phyloP scores from a whole-genome alignment of 1,139 yeast genomes.

The Torulaspora globosa region DNA sequence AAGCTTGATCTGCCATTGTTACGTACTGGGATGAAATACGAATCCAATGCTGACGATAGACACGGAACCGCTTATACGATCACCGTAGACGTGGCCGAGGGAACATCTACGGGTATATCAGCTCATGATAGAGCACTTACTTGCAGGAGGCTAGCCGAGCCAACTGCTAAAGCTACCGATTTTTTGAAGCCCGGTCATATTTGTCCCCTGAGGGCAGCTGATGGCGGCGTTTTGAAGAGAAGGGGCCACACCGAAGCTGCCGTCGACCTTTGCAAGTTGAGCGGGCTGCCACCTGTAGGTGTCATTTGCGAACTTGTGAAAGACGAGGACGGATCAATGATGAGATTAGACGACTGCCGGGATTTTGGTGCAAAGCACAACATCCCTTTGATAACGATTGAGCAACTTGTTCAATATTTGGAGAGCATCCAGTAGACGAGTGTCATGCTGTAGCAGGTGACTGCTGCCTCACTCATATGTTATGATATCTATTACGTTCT shows the following conservation, averaged over 20 bases:
- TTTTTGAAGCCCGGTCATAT: constrained; percentile 92
- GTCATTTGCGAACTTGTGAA: constrained; percentile 92
- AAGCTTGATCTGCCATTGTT: constrained; percentile 73
- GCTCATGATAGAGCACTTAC: constrained; percentile 93
- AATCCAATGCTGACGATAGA: constrained; percentile 52
- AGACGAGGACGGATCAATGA: constrained; percentile 93
- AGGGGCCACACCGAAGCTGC: constrained; percentile 99
- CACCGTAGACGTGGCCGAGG: constrained; percentile 76
- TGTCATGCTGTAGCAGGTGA: neutral
- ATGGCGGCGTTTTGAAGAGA: constrained; percentile 76
- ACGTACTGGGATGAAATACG: constrained; percentile 44
- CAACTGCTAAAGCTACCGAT: constrained; percentile 52
- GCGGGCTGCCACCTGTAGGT: constrained; percentile 81
- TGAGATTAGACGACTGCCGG: constrained; percentile 83
- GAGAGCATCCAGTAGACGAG: constrained; percentile 1
- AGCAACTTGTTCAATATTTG: constrained; percentile 47
- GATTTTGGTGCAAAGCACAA: constrained; percentile 59
- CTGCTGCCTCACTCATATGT: neutral
- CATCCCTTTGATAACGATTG: constrained; percentile 75
- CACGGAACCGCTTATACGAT: constrained; percentile 97
- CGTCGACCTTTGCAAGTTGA: constrained; percentile 74
- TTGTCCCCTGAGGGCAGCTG: constrained; percentile 85
- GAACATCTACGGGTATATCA: constrained; percentile 96
- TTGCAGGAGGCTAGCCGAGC: constrained; percentile 63
- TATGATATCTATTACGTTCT: neutral